Evolutionary conservation across 768 basidiomycete genomes (phyloP).

Genomic region (Kwoniella heveanensis): DNA sequence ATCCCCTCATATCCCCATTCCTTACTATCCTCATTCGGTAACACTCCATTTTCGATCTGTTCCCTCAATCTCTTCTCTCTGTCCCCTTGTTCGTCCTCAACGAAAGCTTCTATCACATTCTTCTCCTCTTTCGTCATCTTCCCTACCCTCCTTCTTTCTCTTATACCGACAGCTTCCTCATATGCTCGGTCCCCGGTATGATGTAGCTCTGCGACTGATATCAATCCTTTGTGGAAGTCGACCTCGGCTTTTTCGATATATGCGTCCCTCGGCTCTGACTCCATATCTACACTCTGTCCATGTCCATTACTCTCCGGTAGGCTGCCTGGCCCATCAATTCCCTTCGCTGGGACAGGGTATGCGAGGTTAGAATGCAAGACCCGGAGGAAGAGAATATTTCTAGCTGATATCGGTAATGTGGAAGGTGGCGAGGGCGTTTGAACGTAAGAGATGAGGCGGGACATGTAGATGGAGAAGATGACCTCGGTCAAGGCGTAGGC

Average conservation of each 20-base stretch:
- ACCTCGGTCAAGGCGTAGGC: conserved; percentile 46
- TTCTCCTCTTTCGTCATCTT: conserved; percentile 34
- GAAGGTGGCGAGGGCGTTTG: conserved; percentile 39
- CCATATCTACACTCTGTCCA: background rate
- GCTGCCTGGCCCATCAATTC: background rate
- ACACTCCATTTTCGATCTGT: conserved; percentile 39
- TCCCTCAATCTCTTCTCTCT: conserved; percentile 36
- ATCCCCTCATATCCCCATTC: conserved; percentile 33
- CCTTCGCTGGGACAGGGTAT: conserved; percentile 25
- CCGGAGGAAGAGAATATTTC: conserved; percentile 33
- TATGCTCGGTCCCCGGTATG: conserved; percentile 36
- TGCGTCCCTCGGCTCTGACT: conserved; percentile 3
- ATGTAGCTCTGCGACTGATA: conserved; percentile 17
- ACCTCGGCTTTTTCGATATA: conserved; percentile 14
- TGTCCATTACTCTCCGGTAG: background rate
- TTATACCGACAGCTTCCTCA: conserved; percentile 33
- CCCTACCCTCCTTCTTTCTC: conserved; percentile 30
- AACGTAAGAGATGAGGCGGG: conserved; percentile 39
- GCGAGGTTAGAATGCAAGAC: conserved; percentile 37
- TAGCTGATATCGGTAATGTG: conserved; percentile 27
- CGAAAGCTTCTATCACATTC: conserved; percentile 33
- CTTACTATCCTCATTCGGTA: conserved; percentile 21
- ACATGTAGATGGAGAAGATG: conserved; percentile 39
- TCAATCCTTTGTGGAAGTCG: conserved; percentile 20
- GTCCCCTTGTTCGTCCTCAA: conserved; percentile 37